Percentiles rank a stretch among this genome's conserved stretches.
These are phyloP conservation scores for Fragilaria radians DNA, from an alignment of 108 stramenopile species.

Conservation along the genomic window DNA sequence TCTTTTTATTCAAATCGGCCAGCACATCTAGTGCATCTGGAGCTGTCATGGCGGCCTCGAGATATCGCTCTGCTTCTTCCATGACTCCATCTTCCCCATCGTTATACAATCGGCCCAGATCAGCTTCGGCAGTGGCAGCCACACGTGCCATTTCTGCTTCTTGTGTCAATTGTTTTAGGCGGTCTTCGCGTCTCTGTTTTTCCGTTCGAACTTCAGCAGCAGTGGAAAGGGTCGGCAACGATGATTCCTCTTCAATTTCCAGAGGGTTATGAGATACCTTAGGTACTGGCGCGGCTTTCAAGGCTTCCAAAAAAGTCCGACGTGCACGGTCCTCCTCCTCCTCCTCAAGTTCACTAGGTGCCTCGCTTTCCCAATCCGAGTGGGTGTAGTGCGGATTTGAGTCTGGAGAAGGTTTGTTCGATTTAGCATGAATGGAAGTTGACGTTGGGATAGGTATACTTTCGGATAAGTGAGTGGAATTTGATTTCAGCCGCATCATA, in stretches of 20 bases:
- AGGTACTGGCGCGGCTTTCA: constrained; percentile 37
- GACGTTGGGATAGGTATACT: constrained; percentile 7
- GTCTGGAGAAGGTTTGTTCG: constrained; percentile 10
- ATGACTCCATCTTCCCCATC: constrained; percentile 81
- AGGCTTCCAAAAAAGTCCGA: constrained; percentile 71
- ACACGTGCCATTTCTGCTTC: constrained; percentile 62
- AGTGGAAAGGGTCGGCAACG: constrained; percentile 12
- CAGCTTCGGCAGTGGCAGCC: constrained; percentile 42
- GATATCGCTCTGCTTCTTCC: constrained; percentile 89
- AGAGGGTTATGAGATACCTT: constrained; percentile 26
- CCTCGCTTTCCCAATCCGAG: constrained; percentile 72
- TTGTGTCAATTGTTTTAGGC: constrained; percentile 43
- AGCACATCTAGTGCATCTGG: constrained; percentile 89
- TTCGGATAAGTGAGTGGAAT: constrained; percentile 6
- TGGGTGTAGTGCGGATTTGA: constrained; percentile 38
- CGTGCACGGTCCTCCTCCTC: constrained; percentile 81
- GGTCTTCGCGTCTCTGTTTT: constrained; percentile 79
- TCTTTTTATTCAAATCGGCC: constrained; percentile 88
- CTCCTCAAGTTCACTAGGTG: constrained; percentile 32
- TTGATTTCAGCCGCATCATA: constrained; percentile 30
- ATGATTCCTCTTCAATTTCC: constrained; percentile 16
- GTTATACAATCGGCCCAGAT: constrained; percentile 71
- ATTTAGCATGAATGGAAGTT: constrained; percentile 15
- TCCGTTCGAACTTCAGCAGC: constrained; percentile 70
- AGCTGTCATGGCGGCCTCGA: constrained; percentile 64